Evolutionary conservation across 176 grass and related monocot genomes (phyloP).

Genomic region (Aegilops longissima): DNA sequence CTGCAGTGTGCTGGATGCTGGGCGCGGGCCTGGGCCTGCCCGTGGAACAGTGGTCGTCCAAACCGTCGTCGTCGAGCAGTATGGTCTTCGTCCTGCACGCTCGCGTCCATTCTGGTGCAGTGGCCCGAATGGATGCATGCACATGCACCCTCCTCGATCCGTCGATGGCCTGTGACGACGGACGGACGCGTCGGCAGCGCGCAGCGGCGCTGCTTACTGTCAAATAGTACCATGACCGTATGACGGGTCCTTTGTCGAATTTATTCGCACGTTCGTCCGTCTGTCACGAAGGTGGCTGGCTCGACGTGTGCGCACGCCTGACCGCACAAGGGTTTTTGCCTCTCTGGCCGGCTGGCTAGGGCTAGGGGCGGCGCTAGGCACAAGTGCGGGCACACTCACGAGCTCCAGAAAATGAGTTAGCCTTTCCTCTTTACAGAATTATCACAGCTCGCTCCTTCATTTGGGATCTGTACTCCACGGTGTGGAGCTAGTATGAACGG

Average conservation of each 20-base stretch:
- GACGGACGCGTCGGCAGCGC: not conserved
- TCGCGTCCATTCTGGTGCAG: not conserved
- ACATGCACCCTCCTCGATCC: not conserved
- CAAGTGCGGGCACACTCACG: not conserved
- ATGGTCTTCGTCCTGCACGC: not conserved
- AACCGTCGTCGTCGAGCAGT: not conserved
- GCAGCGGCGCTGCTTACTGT: not conserved
- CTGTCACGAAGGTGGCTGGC: not conserved
- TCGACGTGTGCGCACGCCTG: conserved; percentile 26
- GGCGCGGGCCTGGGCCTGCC: not conserved
- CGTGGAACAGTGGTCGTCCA: not conserved
- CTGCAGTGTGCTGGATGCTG: not conserved
- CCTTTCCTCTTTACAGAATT: not conserved
- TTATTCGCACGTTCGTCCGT: conserved; percentile 10
- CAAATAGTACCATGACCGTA: not conserved
- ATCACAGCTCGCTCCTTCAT: not conserved
- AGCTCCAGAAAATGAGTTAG: not conserved
- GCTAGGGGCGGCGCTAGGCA: not conserved
- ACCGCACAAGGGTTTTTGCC: not conserved
- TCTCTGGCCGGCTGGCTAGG: not conserved
- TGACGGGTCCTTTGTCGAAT: not conserved
- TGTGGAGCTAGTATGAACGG: not conserved
- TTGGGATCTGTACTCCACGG: not conserved
- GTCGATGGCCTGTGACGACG: not conserved
- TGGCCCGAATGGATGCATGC: not conserved